Evolutionary conservation across 164 flowering plant species (phyloP).

Genomic region (Nymphaea thermarum): DNA sequence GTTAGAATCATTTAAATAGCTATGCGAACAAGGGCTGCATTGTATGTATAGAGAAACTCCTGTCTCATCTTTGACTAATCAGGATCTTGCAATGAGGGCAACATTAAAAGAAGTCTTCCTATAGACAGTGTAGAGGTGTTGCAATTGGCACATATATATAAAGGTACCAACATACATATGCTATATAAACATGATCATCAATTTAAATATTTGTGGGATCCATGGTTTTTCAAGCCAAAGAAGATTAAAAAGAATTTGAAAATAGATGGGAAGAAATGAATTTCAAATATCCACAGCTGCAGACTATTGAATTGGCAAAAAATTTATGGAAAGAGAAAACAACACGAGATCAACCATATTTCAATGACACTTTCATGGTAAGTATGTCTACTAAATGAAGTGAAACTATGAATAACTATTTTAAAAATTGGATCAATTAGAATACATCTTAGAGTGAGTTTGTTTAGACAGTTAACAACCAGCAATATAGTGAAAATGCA

Average conservation of each 20-base stretch:
- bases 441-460: neutral
- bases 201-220: neutral
- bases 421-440: conserved; percentile 2
- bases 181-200: neutral
- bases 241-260: conserved; percentile 7
- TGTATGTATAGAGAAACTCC: conserved; percentile 8
- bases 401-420: conserved; percentile 1
- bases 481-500: neutral
- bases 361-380: conserved; percentile 3
- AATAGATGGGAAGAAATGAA: neutral
- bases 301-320: conserved; percentile 4
- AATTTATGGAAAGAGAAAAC: neutral
- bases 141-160: conserved; percentile 2
- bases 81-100: neutral
- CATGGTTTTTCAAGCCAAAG: neutral
- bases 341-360: conserved; percentile 2
- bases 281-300: neutral
- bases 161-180: neutral
- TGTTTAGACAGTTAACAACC: neutral
- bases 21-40: conserved; percentile 4
- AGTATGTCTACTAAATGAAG: conserved; percentile 2
- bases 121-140: conserved; percentile 1
- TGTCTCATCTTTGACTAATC: conserved; percentile 6
- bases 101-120: conserved; percentile 9
- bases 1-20: conserved; percentile 6